Base-by-base conservation (phyloP, 2,329 filamentous ascomycete genomes). In the Xylariaceae sp. region DNA sequence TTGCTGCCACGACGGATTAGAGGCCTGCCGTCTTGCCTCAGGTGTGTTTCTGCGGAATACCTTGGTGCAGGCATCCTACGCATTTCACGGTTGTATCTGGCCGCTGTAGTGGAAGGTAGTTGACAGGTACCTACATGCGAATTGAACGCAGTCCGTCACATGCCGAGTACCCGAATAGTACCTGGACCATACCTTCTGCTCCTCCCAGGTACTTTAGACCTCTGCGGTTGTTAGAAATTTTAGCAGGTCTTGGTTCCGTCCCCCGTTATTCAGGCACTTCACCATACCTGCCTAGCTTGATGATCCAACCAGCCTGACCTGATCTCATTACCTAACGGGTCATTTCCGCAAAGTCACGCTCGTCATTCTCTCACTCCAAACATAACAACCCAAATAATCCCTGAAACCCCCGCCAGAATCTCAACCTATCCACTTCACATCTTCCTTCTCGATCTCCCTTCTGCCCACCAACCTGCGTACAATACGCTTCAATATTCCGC, bases 341-440 rank as follows among this genome's bases (percentile, higher is more conserved):
- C 62, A 56, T 69, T 70, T 67, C 68, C 68, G 69, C 67, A 69
- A 59, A 69, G 69, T 70, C 69, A 70, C 69, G 69, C 68, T 70
- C 69, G 69, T 70, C 69, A 70, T 70, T 69, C 67, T 64, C 68
- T 68, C 69, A 68, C 66, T 62, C 62, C 61, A 51, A 51, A 51
- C 49, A 57, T 63, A 52, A 42, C 62, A 59, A 64, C 58, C 60
- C 52, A 63, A 57, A 53, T 59, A 61, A 63, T 63, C 61, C 66
- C 65, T 66, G 67, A 66, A 68, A 66, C 68, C 68, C 69, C 69
- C 69, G 67, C 68, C 65, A 69, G 65, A 62, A 65, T 69, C 69
- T 65, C 67, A 67, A 67, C 68, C 67, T 55, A 50, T 56, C 52
- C 63, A 62, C 62, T 56, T 61, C 47, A 60, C 58, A 56, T 57